A percentile compares a stretch with the other conserved stretches of the same genome.
Conservation (phyloP, 2,329 filamentous ascomycete genomes). For the Colletotrichum endophyticum region DNA sequence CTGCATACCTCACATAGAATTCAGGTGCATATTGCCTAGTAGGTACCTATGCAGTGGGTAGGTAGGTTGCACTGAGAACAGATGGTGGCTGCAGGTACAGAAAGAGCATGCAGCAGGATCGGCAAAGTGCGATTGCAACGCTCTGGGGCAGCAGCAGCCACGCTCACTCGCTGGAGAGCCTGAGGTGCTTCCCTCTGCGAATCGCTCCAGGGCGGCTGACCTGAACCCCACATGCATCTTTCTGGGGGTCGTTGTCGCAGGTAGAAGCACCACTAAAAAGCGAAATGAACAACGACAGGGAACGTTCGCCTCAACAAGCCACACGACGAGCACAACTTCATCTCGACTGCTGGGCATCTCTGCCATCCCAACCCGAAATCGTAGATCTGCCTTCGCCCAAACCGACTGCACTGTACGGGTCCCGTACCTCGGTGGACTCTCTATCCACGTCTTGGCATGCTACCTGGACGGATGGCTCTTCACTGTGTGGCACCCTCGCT, state of each 20-base stretch:
- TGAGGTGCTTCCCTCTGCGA: neutral
- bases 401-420: conserved; percentile 15
- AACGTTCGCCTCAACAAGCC: neutral
- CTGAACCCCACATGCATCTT: conserved; percentile 4
- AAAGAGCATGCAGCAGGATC: neutral
- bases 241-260: conserved; percentile 5
- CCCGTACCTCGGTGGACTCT: neutral
- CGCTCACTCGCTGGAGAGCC: neutral
- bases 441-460: neutral
- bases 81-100: conserved; percentile 5
- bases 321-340: neutral
- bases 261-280: neutral
- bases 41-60: neutral
- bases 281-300: conserved; percentile 12
- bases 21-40: neutral
- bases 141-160: neutral
- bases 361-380: neutral
- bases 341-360: neutral
- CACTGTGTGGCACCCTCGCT: conserved; percentile 8
- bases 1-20: neutral
- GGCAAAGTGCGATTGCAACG: neutral
- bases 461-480: neutral
- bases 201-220: neutral
- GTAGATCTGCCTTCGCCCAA: conserved; percentile 9
- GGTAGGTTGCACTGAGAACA: neutral